Percentiles rank a stretch among this genome's conserved stretches.
These are phyloP conservation scores for Porpolomopsis calyptriformis DNA, from an alignment of 768 basidiomycete genomes.

Conservation along the genomic window DNA sequence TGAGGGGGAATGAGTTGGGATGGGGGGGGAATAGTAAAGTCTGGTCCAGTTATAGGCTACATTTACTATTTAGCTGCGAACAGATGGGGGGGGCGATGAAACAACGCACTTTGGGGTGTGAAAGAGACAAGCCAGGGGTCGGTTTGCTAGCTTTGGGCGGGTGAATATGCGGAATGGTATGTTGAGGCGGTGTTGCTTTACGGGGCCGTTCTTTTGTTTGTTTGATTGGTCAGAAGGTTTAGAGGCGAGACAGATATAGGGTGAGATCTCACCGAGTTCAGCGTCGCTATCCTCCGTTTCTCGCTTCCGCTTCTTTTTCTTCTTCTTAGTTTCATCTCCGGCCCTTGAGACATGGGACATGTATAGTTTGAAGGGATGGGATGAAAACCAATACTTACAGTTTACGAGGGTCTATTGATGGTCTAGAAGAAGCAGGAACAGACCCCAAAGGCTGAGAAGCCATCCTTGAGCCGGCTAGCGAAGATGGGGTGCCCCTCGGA, in stretches of 20 bases:
- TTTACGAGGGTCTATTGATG: slow-evolving; percentile 54
- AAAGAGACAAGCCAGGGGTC: slow-evolving; percentile 28
- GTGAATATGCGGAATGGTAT: slow-evolving; percentile 27
- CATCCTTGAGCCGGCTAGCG: slow-evolving; percentile 35
- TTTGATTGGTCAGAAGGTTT: slow-evolving; percentile 16
- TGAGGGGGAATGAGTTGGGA: slow-evolving; percentile 45
- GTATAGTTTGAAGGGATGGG: not conserved
- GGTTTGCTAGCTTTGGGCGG: slow-evolving; percentile 51
- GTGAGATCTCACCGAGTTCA: slow-evolving; percentile 38
- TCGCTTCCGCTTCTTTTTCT: slow-evolving; percentile 81
- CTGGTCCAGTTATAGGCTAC: slow-evolving; percentile 34
- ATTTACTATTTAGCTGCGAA: slow-evolving; percentile 6
- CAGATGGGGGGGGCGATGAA: not conserved
- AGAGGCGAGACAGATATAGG: slow-evolving; percentile 1
- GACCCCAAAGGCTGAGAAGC: slow-evolving; percentile 36
- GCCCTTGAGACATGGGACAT: slow-evolving; percentile 13
- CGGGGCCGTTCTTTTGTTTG: slow-evolving; percentile 38
- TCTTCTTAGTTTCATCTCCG: slow-evolving; percentile 54
- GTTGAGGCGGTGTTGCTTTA: slow-evolving; percentile 47
- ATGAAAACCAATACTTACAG: slow-evolving; percentile 31
- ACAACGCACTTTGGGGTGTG: slow-evolving; percentile 40
- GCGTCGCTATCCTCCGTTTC: slow-evolving; percentile 62
- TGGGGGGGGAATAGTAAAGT: slow-evolving; percentile 48
- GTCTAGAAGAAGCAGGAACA: slow-evolving; percentile 39
- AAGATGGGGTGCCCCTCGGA: slow-evolving; percentile 23